Evolutionary conservation across 1,284 basidiomycete species (phyloP), one percentile per base, ranked within the genome.

Genomic region (Abortiporus biennis): DNA sequence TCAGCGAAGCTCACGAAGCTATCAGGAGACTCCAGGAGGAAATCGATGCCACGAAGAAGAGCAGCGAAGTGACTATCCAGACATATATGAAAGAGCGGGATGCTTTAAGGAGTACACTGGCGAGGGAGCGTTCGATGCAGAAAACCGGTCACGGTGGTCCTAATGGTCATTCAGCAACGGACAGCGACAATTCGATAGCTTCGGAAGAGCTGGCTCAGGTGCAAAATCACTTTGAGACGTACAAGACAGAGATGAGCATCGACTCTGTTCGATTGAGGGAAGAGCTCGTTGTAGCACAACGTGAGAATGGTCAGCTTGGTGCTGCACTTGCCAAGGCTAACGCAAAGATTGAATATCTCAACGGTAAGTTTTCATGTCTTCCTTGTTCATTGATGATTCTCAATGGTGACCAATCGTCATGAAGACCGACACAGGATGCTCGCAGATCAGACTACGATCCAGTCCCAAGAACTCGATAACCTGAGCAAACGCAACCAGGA

Each of bases 11-110:
- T 0, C 85, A 90, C 47, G 81, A 88, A 44, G 83, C 89, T 1
- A 92, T 97, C 52, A 76, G 84, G 47, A 77, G 82, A 21, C 70
- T 98, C 22, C 82, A 85, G 29, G 71, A 76, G 17, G 82, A 93
- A 57, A 66, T 97, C 1, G 80, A 80, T 54, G 72, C 63, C 48
- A 79, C 83, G 57, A 80, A 80, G 63, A 76, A 77, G 59, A 73
- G 71, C 55, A 75, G 76, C 55, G 83, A 92, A 34, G 69, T 69
- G 31, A 76, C 83, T 44, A 78, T 88, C 37, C 84, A 85, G 51
- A 83, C 89, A 17, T 85, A 87, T 47, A 76, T 82, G 54, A 85
- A 89, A 59, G 95, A 98, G 61, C 72, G 92, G 3, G 96, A 98
- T 55, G 77, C 92, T 41, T 74, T 96, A 56, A 84, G 81, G 52